These are phyloP conservation scores for Afroboletus lepidellus DNA, from an alignment of 1,284 basidiomycete species.

Conservation along the genomic window DNA sequence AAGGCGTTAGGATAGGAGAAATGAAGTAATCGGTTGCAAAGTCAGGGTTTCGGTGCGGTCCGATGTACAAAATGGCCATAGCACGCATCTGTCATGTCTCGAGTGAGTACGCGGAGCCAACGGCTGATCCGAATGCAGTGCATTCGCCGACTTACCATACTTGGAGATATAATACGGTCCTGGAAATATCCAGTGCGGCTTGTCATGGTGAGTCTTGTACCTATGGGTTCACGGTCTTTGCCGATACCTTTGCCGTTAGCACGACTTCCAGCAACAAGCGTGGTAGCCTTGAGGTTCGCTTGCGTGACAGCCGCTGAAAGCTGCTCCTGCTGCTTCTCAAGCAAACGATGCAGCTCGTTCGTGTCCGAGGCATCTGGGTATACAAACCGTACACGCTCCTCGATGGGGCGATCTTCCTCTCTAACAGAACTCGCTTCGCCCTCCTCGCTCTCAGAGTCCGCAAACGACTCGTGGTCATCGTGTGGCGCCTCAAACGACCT, in stretches of 20 bases:
- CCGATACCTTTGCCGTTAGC: slow-evolving; percentile 33
- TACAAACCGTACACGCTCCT: slow-evolving; percentile 58
- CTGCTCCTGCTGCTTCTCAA: slow-evolving; percentile 49
- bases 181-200: slow-evolving; percentile 94
- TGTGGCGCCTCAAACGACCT: slow-evolving; percentile 25
- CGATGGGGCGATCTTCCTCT: slow-evolving; percentile 62
- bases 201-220: slow-evolving; percentile 93
- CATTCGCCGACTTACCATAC: slow-evolving; percentile 65
- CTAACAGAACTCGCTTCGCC: slow-evolving; percentile 44
- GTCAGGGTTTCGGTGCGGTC: slow-evolving; percentile 89
- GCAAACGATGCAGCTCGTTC: slow-evolving; percentile 30
- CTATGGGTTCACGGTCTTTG: slow-evolving; percentile 55
- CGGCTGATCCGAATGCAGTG: slow-evolving; percentile 1
- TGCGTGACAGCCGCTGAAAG: slow-evolving; percentile 49
- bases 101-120: slow-evolving; percentile 8
- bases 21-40: slow-evolving; percentile 94
- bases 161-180: slow-evolving; percentile 86
- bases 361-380: slow-evolving; percentile 35
- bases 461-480: slow-evolving; percentile 44
- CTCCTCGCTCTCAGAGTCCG: slow-evolving; percentile 54
- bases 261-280: slow-evolving; percentile 24
- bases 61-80: slow-evolving; percentile 97
- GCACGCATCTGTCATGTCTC: slow-evolving; percentile 80
- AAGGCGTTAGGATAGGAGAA: slow-evolving; percentile 89
- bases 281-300: slow-evolving; percentile 46